Base-by-base conservation (phyloP, 2,329 filamentous ascomycete species). In the Aspergillus piperis region DNA sequence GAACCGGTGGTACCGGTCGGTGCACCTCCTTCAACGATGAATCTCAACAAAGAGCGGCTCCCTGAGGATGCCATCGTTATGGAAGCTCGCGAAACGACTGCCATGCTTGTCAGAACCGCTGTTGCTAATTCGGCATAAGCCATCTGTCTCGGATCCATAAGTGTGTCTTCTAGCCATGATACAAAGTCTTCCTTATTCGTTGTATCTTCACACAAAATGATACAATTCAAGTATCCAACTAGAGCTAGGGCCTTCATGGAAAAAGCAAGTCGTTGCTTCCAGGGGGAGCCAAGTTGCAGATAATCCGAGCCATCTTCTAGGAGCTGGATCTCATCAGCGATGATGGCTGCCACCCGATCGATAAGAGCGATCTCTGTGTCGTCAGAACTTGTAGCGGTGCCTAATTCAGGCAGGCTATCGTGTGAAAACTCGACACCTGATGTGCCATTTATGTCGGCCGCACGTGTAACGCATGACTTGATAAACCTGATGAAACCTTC, bases 261-360 rank as follows among this genome's bases (percentile, higher is more conserved):
- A 69, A 90, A 92, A 4, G 93, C 91, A 57, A 98, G 84, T 61
- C 84, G 88, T 76, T 97, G 94, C 73, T 98, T 93, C 78, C 90
- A 93, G 5, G 88, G 84, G 1, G 93, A 94, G 59, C 91, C 90
- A 60, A 98, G 85, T 68, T 90, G 88, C 47, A 96, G 82, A 73
- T 96, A 98, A 75, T 98, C 95, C 1, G 92, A 89, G 61, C 91
- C 91, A 52, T 92, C 92, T 66, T 98, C 93, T 19, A 99, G 81
- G 54, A 93, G 86, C 67, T 88, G 87, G 82, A 98, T 91, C 72
- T 96, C 90, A 62, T 96, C 90, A 10, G 86, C 82, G 36, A 92
- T 88, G 65, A 96, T 86, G 50, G 85, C 85, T 1, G 90, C 86
- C 64, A 95, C 85, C 7, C 80, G 79, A 61, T 84, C 81, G 11